Base-by-base conservation (phyloP, 2,329 filamentous ascomycete species). In the Amphichorda felina region DNA sequence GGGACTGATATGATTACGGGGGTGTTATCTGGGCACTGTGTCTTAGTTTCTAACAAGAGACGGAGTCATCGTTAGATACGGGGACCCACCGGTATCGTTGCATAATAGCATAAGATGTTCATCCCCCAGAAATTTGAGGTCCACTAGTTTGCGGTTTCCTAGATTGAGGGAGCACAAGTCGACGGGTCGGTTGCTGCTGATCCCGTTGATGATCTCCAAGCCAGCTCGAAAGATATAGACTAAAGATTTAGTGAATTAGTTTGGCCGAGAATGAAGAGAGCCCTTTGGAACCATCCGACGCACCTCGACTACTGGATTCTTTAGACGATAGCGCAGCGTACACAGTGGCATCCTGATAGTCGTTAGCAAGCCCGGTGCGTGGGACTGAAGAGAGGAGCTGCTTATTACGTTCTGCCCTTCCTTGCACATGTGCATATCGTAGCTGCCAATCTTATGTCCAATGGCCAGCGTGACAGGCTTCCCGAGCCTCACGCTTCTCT, bases 71-170 rank as follows among this genome's bases (percentile, higher is more conserved):
- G 16, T 11, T 4, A 13, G 27, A 22, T 4, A 18, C 13, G 19
- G 9, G 4, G 15, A 41, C 45, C 29, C 47, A 64, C 67, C 60
- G 46, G 49, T 17, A 35, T 44, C 30, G 51, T 48, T 55, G 68
- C 71, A 55, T 2, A 87, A 64, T 2, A 83, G 44, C 36, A 86
- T 62, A 2, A 87, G 51, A 0, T 60, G 64, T 10, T 65, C 55
- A 37, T 81, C 72, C 45, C 80, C 67, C 30, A 83, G 65, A 47
- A 87, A 85, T 48, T 79, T 78, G 11, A 81, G 53, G 49, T 86
- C 79, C 15, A 74, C 53, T 13, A 79, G 55, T n/a, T 53, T 57
- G 9, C 57, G 57, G 5, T 56, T 47, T 1, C 53, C 57, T 2
- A 74, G 52, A 22, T 54, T 53, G 8, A 75, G 41, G 17, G 53